Base-by-base conservation (phyloP, 2,329 filamentous ascomycete genomes). In the Apiospora saccharicola region DNA sequence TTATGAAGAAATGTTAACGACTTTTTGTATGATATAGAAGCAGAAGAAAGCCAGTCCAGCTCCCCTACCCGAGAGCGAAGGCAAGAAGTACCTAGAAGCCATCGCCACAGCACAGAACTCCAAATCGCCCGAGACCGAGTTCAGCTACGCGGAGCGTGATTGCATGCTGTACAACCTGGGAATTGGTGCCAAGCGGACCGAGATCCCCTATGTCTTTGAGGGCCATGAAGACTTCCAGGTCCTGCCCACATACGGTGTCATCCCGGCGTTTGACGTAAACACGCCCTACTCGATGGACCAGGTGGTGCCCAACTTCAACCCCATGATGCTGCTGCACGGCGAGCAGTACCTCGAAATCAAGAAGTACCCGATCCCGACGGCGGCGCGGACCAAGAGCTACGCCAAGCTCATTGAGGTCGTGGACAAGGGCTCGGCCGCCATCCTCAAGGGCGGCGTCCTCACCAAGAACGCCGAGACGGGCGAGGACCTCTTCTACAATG, bases 271-370 rank as follows among this genome's bases (percentile, higher is more conserved):
- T 86, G 93, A 93, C 84, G 92, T 94, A 73, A 88, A 93, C 76
- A 86, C 91, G 74, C 94, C 96, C 41, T 98, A 93, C 86, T 91
- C 88, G 82, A 89, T 96, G 78, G 90, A 91, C 80, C 90, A 95
- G 72, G 89, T 99, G 74, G 93, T 98, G 41, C 95, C 95, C 82
- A 97, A 98, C 88, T 99, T 98, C 88, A 94, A 91, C 49, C 96
- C 95, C 74, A 98, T 98, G 94, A 98, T 98, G 95, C 91, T 99
- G 69, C 92, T 99, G 34, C 96, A 99, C 86, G 96, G 96, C 81
- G 96, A 99, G 88, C 96, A 99, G 84, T 99, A 95, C 85, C 94
- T 99, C 75, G 96, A 99, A 85, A 90, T 99, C 80, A 91, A 92
- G 81, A 94, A 96, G 83, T 97, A 91, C 86, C 96, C 96, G 53